Percentiles rank a stretch among this genome's conserved stretches.
These are phyloP conservation scores for Fusarium subtropicale DNA, from an alignment of 2,329 filamentous ascomycete genomes.

Conservation along the genomic window DNA sequence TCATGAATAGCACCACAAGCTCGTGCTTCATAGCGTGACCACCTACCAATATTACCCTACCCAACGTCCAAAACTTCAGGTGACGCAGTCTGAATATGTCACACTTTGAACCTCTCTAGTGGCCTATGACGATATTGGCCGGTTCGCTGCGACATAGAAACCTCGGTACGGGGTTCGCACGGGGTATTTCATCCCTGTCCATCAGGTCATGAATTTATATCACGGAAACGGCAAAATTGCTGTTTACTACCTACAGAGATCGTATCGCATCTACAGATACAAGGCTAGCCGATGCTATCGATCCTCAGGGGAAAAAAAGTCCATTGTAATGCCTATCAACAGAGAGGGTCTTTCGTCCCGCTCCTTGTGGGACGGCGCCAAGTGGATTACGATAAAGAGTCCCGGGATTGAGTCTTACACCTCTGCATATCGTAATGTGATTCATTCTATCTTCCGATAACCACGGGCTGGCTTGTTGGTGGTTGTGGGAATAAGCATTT, in stretches of 20 bases:
- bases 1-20: constrained; percentile 40
- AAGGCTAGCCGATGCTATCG: constrained; percentile 13
- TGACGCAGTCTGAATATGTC: constrained; percentile 38
- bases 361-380: constrained; percentile 40
- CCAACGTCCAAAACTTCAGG: constrained; percentile 27
- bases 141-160: constrained; percentile 23
- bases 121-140: constrained; percentile 24
- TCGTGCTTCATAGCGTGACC: constrained; percentile 32
- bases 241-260: neutral
- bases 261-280: constrained; percentile 10
- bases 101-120: constrained; percentile 18
- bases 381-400: constrained; percentile 45
- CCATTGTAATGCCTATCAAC: constrained; percentile 39
- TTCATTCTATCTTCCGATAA: neutral
- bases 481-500: neutral
- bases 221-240: neutral
- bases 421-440: constrained; percentile 36
- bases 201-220: constrained; percentile 14
- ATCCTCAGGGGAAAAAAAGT: constrained; percentile 13
- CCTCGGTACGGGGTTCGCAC: neutral
- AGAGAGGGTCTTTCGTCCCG: constrained; percentile 41
- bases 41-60: constrained; percentile 24
- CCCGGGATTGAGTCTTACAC: constrained; percentile 24
- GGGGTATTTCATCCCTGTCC: constrained; percentile 6
- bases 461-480: neutral